Evolutionary conservation across 148 eudicot species (phyloP).

Genomic region (Fagopyrum esculentum): DNA sequence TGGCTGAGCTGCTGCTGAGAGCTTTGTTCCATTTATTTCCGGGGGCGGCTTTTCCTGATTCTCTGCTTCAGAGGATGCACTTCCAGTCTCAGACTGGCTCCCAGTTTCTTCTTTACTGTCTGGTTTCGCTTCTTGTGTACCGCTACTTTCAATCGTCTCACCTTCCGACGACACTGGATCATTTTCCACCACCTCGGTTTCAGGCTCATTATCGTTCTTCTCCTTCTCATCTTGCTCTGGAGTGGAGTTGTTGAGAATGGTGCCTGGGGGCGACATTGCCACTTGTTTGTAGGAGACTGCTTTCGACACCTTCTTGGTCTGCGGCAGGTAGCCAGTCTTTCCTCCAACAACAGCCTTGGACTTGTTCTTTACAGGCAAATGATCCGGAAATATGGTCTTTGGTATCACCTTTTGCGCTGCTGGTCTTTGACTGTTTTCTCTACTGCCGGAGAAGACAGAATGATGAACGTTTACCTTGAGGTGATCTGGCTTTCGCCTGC

Average conservation of each 20-base stretch:
- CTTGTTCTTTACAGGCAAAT: constrained; percentile 33
- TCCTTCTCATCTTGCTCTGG: constrained; percentile 46
- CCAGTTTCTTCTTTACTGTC: not conserved
- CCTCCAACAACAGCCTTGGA: constrained; percentile 29
- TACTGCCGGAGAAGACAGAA: constrained; percentile 25
- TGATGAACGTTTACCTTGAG: constrained; percentile 53
- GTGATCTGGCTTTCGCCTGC: constrained; percentile 54
- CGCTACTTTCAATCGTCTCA: constrained; percentile 4
- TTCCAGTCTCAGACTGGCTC: not conserved
- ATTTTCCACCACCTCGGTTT: not conserved
- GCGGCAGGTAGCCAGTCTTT: constrained; percentile 22
- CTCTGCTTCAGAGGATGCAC: constrained; percentile 22
- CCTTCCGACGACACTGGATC: constrained; percentile 29
- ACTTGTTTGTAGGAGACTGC: constrained; percentile 94
- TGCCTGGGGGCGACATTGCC: constrained; percentile 92
- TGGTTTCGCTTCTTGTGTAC: not conserved
- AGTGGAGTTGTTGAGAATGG: constrained; percentile 72
- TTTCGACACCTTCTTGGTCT: constrained; percentile 60
- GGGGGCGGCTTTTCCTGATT: constrained; percentile 43
- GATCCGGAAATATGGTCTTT: constrained; percentile 32
- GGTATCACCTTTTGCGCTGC: constrained; percentile 32
- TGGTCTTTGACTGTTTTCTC: constrained; percentile 36
- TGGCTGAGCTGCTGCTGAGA: constrained; percentile 87
- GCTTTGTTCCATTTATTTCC: constrained; percentile 76
- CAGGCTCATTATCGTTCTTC: constrained; percentile 22